Percentiles rank a stretch among this genome's conserved stretches.
Conservation (phyloP, 2,329 filamentous ascomycete species). For the Cordyceps cicadae region DNA sequence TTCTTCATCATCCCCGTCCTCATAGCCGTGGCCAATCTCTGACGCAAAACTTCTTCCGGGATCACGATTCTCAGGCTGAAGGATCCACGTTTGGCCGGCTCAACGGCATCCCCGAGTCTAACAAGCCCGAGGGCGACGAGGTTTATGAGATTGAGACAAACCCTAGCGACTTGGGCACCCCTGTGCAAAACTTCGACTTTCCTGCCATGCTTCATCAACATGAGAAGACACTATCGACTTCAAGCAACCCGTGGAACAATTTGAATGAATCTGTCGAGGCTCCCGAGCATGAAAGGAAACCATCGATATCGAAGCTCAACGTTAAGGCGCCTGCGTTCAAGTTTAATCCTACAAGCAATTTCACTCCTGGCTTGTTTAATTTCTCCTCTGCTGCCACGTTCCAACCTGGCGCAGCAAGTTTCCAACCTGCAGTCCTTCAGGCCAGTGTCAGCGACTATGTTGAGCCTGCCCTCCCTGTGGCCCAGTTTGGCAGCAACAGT, state of each 20-base stretch:
- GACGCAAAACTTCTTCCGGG: slow-evolving; percentile 56
- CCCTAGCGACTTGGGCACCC: slow-evolving; percentile 62
- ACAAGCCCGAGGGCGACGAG: slow-evolving; percentile 39
- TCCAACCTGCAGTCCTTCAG: slow-evolving; percentile 33
- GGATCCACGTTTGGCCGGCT: slow-evolving; percentile 31
- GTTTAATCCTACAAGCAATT: slow-evolving; percentile 52
- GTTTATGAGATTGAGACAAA: slow-evolving; percentile 64
- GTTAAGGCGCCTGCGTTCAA: slow-evolving; percentile 85
- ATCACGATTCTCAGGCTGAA: slow-evolving; percentile 39
- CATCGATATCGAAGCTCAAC: slow-evolving; percentile 73
- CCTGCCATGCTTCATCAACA: slow-evolving; percentile 38
- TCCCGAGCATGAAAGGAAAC: slow-evolving; percentile 37
- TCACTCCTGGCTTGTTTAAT: slow-evolving; percentile 42
- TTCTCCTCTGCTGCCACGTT: slow-evolving; percentile 30
- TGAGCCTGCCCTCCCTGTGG: slow-evolving; percentile 18
- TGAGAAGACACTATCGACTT: slow-evolving; percentile 45
- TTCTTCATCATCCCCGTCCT: slow-evolving; percentile 65
- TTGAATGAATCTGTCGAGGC: slow-evolving; percentile 34
- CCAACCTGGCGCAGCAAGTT: slow-evolving; percentile 17
- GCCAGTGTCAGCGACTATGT: slow-evolving; percentile 21
- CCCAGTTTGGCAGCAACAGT: slow-evolving; percentile 27
- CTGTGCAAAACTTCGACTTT: slow-evolving; percentile 43
- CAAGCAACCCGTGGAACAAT: slow-evolving; percentile 54
- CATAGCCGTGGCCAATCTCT: slow-evolving; percentile 66
- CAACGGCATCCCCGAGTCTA: slow-evolving; percentile 31